Percentiles rank a stretch among this genome's conserved stretches.
Conservation (phyloP, 768 basidiomycete species). For the Mycena polygramma region DNA sequence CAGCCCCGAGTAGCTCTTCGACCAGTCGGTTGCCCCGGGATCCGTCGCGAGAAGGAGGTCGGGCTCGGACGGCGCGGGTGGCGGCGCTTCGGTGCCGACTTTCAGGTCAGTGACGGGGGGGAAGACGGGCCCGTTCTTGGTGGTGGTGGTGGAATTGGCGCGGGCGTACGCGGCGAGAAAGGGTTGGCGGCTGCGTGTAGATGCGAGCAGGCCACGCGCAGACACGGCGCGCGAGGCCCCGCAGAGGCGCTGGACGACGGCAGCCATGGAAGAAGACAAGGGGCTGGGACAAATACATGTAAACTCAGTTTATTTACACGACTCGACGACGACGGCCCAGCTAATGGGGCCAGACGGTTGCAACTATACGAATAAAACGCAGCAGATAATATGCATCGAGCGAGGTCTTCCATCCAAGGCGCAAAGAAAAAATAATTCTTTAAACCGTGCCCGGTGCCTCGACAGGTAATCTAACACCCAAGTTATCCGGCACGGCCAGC, state of each 20-base stretch:
- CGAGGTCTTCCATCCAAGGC: neutral
- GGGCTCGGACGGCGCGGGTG: slow-evolving; percentile 1
- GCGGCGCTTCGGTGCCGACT: slow-evolving; percentile 6
- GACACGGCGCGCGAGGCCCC: slow-evolving; percentile 14
- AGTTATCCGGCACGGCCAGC: slow-evolving; percentile 80
- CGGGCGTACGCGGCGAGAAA: neutral
- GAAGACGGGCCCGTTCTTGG: neutral
- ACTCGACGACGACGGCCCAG: too few species aligned
- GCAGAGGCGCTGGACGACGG: slow-evolving; percentile 8
- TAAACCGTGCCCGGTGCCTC: slow-evolving; percentile 41
- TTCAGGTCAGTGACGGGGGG: slow-evolving; percentile 22
- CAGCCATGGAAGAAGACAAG: slow-evolving; percentile 2
- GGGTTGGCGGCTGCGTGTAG: neutral
- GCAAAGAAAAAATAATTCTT: slow-evolving; percentile 10
- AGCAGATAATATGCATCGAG: too few species aligned
- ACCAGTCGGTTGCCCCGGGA: slow-evolving; percentile 78
- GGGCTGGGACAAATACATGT: neutral
- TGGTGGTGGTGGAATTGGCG: slow-evolving; percentile 3
- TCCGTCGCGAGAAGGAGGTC: slow-evolving; percentile 37
- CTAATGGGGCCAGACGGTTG: too few species aligned
- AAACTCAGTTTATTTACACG: neutral
- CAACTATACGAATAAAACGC: too few species aligned
- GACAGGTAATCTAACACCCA: slow-evolving; percentile 66
- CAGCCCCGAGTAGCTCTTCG: slow-evolving; percentile 86
- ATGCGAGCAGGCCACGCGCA: slow-evolving; percentile 9